Evolutionary conservation across 208 protist genomes (phyloP), one percentile per base, ranked within the genome.

Genomic region (Leishmania guyanensis): DNA sequence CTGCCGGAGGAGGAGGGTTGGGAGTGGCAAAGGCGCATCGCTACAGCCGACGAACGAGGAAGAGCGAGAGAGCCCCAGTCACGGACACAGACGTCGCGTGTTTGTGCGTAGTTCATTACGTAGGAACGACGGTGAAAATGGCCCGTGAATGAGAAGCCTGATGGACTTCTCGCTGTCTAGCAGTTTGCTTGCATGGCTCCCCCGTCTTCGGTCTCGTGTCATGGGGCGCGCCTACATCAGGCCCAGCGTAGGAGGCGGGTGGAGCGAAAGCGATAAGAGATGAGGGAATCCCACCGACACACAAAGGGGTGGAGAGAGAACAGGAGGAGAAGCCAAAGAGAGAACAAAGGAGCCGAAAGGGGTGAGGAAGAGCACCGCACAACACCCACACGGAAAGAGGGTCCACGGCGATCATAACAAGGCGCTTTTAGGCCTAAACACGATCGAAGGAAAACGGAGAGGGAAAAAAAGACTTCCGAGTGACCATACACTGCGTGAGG

Each of bases 221-320:
- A 39, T 8, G 29, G 3, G 33, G 12, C 29, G 4, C 58, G 6
- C 26, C 9, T 39, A 5, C 29, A 6, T 39, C 3, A 4, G 16
- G 29, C 62, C 56, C 26, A 22, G 58, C 58, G 26, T 16, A 14
- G 58, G 12, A 29, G 56, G 29, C 8, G 58, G 5, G 58, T 29
- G 26, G 14, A 64, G 26, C 8, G 58, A 64, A n/a, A 64, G 3
- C 8, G 29, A 75, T 33, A 75, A 60, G 66, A 39, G 53, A 77
- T 43, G 39, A 79, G 73, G 39, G 22, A 79, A 50, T 16, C 60
- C 71, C 29, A 70, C 62, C 50, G 80, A 20, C 54, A 51, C 78
- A 60, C 48, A 83, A 84, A 87, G 56, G 80, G 51, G 73, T 70
- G 70, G 17, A 68, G 9, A 64, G 22, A 53, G 10, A 39, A 22